These are phyloP conservation scores for Salix suchowensis DNA, from an alignment of 345 rosid genomes.

Conservation along the genomic window DNA sequence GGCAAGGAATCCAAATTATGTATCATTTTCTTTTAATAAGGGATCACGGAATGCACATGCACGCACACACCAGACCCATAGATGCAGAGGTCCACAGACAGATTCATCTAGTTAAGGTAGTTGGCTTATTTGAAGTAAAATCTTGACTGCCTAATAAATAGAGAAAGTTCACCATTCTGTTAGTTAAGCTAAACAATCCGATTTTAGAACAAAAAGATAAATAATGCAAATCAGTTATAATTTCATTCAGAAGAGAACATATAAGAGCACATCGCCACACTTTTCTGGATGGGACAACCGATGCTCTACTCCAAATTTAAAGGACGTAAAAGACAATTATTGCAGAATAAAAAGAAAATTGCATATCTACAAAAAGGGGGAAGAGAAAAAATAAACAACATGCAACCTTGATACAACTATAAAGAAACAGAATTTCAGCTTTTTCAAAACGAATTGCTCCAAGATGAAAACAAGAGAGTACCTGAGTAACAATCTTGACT, in stretches of 20 bases:
- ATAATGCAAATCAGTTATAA: not conserved
- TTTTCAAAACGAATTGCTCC: not conserved
- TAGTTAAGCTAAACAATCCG: not conserved
- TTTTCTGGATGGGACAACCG: not conserved
- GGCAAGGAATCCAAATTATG: not conserved
- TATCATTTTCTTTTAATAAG: not conserved
- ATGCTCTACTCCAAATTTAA: not conserved
- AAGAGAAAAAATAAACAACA: not conserved
- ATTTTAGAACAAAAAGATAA: not conserved
- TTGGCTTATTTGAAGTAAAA: not conserved
- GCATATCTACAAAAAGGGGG: too few species aligned
- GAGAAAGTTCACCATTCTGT: not conserved
- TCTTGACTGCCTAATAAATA: slow-evolving; percentile 11
- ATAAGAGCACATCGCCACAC: not conserved
- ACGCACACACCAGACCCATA: not conserved
- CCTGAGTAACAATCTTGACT: slow-evolving; percentile 84
- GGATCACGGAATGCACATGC: not conserved
- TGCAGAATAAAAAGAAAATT: not conserved
- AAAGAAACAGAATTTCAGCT: not conserved
- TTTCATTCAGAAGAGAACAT: not conserved
- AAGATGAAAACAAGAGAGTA: slow-evolving; percentile 9
- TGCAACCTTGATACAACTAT: not conserved
- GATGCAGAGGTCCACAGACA: not conserved
- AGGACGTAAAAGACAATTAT: not conserved
- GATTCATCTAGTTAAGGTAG: not conserved